A percentile compares a stretch with the other conserved stretches of the same genome.
These are phyloP conservation scores for Tolypocladium endophyticum DNA, from an alignment of 2,329 filamentous ascomycete genomes.

Conservation along the genomic window DNA sequence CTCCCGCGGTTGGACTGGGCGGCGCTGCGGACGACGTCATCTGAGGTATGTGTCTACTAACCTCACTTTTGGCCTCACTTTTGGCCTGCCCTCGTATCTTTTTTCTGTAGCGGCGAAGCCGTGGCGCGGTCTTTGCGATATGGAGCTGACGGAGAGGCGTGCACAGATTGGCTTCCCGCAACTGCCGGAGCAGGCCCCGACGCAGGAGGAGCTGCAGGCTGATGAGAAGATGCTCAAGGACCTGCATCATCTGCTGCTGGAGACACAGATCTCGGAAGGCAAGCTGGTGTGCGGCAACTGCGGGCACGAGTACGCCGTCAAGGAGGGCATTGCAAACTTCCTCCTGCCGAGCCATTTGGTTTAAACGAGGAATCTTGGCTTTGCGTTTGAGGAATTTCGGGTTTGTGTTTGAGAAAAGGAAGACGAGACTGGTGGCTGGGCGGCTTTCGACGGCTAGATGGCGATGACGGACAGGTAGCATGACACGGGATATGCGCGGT, in stretches of 20 bases:
- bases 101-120: neutral
- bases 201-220: slow-evolving; percentile 47
- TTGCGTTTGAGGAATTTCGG: neutral
- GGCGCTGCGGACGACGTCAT: slow-evolving; percentile 62
- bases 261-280: slow-evolving; percentile 83
- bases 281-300: slow-evolving; percentile 86
- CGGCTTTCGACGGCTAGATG: neutral
- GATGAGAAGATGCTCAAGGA: slow-evolving; percentile 66
- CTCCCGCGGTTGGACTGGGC: slow-evolving; percentile 83
- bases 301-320: slow-evolving; percentile 86
- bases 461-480: neutral
- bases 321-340: slow-evolving; percentile 96
- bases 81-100: neutral
- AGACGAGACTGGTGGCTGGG: neutral
- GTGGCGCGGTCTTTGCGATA: neutral
- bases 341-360: slow-evolving; percentile 87
- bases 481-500: neutral
- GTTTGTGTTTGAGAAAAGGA: neutral
- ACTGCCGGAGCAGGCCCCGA: slow-evolving; percentile 55
- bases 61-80: neutral
- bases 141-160: neutral
- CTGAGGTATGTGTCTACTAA: slow-evolving; percentile 50
- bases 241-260: slow-evolving; percentile 70
- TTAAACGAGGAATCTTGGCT: slow-evolving; percentile 15
- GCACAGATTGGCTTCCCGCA: slow-evolving; percentile 66